Percentiles rank a stretch among this genome's conserved stretches.
These are phyloP conservation scores for Mortierella sp. DNA, from an alignment of 371 early-diverging fungal species.

Conservation along the genomic window DNA sequence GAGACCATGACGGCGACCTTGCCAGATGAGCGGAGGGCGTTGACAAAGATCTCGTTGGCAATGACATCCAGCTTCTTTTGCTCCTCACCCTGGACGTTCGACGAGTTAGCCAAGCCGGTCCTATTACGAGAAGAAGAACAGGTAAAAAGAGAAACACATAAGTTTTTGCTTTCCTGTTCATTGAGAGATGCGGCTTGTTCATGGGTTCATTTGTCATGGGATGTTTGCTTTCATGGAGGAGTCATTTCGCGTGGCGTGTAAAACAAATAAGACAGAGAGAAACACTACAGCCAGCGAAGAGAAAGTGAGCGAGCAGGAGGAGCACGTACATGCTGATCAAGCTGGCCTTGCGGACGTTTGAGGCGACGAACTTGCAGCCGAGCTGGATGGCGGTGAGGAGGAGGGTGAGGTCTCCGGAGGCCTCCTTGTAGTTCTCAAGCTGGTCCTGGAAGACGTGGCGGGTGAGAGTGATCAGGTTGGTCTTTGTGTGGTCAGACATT, in stretches of 20 bases:
- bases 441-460: conserved; percentile 94
- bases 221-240: background rate
- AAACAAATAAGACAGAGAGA: background rate
- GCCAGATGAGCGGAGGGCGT: conserved; percentile 92
- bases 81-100: conserved; percentile 96
- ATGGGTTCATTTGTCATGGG: background rate
- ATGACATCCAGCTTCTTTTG: conserved; percentile 97
- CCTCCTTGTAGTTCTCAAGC: conserved; percentile 84
- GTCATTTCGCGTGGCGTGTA: background rate
- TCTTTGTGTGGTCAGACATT: conserved; percentile 62
- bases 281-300: no score
- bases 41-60: conserved; percentile 98
- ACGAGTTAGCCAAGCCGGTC: conserved; percentile 89
- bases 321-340: conserved; percentile 90
- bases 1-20: conserved; percentile 94
- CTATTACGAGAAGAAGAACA: conserved; percentile 52
- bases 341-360: conserved; percentile 96
- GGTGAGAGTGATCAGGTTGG: conserved; percentile 95
- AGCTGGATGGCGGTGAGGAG: conserved; percentile 92
- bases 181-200: background rate
- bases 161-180: background rate
- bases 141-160: background rate
- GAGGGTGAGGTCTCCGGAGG: conserved; percentile 95
- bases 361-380: conserved; percentile 97
- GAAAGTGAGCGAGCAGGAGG: background rate